Conservation (phyloP, 495 filamentous ascomycete species). For the Xylaria telfairii region DNA sequence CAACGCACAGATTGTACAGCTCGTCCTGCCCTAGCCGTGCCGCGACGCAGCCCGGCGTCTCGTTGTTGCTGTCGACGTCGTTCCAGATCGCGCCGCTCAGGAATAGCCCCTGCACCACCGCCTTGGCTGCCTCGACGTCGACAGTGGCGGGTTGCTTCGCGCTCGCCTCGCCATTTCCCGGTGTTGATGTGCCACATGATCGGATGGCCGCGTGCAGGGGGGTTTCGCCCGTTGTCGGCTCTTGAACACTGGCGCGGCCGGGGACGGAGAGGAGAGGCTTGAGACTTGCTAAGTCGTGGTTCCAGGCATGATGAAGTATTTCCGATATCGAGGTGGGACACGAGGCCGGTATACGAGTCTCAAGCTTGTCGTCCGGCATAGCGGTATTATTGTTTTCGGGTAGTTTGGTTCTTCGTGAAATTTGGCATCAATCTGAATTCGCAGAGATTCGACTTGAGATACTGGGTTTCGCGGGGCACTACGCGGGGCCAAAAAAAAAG, state of each 20-base stretch:
- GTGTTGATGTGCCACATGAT: slow-evolving; percentile 55
- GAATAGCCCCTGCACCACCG: slow-evolving; percentile 77
- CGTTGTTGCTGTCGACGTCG: slow-evolving; percentile 80
- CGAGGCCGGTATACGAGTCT: slow-evolving; percentile 50
- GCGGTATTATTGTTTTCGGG: slow-evolving; percentile 28
- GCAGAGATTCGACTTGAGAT: not conserved
- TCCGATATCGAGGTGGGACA: slow-evolving; percentile 54
- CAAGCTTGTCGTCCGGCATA: slow-evolving; percentile 46
- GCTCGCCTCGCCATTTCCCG: slow-evolving; percentile 48
- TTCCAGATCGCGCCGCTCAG: slow-evolving; percentile 96
- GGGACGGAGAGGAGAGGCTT: slow-evolving; percentile 71
- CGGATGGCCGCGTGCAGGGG: slow-evolving; percentile 92
- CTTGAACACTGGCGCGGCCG: slow-evolving; percentile 75
- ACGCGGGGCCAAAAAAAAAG: slow-evolving; percentile 15
- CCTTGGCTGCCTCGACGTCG: slow-evolving; percentile 59
- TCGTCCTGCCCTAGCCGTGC: slow-evolving; percentile 69
- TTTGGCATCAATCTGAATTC: not conserved
- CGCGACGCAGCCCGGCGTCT: slow-evolving; percentile 93
- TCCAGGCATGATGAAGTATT: slow-evolving; percentile 80
- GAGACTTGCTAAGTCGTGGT: slow-evolving; percentile 80
- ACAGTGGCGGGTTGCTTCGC: slow-evolving; percentile 30
- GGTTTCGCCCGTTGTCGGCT: slow-evolving; percentile 82
- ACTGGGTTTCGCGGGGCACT: slow-evolving; percentile 15
- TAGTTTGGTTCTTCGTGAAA: slow-evolving; percentile 4
- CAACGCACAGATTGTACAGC: slow-evolving; percentile 84